Percentiles rank a stretch among this genome's conserved stretches.
phyloP scores from a whole-genome alignment of 768 basidiomycete genomes.

The Neoboletus magnificus region DNA sequence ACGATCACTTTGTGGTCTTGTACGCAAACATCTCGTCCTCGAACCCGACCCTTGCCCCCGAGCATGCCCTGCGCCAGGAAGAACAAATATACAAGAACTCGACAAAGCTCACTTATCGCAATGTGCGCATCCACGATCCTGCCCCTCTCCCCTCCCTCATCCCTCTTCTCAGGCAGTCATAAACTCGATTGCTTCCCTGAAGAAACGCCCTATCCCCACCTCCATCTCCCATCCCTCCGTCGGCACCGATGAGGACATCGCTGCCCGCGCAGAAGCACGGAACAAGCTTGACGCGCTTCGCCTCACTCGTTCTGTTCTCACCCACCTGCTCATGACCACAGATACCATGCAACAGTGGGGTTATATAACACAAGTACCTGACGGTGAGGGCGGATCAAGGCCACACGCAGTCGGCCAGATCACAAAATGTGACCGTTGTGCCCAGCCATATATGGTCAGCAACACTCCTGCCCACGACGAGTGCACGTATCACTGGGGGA shows the following conservation, averaged over 20 bases:
- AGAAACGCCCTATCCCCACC: slow-evolving; percentile 53
- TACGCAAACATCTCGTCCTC: slow-evolving; percentile 55
- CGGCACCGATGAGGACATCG: slow-evolving; percentile 68
- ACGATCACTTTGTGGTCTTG: slow-evolving; percentile 67
- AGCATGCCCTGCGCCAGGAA: slow-evolving; percentile 82
- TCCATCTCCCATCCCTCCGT: slow-evolving; percentile 65
- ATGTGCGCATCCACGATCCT: slow-evolving; percentile 44
- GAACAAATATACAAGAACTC: slow-evolving; percentile 72
- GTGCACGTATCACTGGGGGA: slow-evolving; percentile 86
- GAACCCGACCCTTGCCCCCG: slow-evolving; percentile 62
- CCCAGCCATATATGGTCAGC: slow-evolving; percentile 63
- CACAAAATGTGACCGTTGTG: slow-evolving; percentile 78
- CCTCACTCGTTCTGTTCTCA: slow-evolving; percentile 51
- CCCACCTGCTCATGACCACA: slow-evolving; percentile 55
- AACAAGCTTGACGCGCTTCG: slow-evolving; percentile 51
- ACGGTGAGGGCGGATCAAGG: slow-evolving; percentile 57
- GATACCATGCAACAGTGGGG: slow-evolving; percentile 63
- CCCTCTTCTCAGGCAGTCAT: slow-evolving; percentile 44
- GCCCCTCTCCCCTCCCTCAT: slow-evolving; percentile 8
- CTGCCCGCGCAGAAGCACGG: slow-evolving; percentile 50
- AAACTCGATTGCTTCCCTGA: slow-evolving; percentile 47
- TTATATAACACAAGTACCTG: slow-evolving; percentile 68
- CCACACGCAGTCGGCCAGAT: slow-evolving; percentile 62
- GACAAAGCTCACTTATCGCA: slow-evolving; percentile 78
- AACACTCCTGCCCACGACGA: slow-evolving; percentile 52